A percentile compares a stretch with the other conserved stretches of the same genome.
These are phyloP conservation scores for Apiospora aurea DNA, from an alignment of 2,329 filamentous ascomycete species.

Conservation along the genomic window DNA sequence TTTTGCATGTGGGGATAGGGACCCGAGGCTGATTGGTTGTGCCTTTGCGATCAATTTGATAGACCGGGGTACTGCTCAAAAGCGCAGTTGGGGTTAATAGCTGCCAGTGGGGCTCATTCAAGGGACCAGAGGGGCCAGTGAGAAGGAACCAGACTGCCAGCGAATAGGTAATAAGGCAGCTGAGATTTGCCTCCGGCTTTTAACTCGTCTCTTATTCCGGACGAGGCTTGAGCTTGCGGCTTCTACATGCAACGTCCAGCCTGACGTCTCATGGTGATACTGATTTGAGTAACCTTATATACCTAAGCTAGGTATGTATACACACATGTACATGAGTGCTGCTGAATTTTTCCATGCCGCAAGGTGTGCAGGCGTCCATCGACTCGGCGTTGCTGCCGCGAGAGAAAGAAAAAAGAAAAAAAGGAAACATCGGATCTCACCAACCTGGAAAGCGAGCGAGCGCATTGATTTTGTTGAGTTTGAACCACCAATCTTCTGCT, in stretches of 20 bases:
- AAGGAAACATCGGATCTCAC: too few relatives aligned
- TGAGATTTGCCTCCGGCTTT: background rate
- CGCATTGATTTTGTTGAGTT: conserved; percentile 19
- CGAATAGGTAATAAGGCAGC: background rate
- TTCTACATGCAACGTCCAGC: background rate
- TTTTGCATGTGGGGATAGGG: background rate
- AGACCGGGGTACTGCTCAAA: conserved; percentile 2
- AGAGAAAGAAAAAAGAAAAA: background rate
- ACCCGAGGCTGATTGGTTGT: background rate
- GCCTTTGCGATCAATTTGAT: background rate
- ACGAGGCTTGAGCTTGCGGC: background rate
- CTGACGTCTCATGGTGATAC: background rate
- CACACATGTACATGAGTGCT: background rate
- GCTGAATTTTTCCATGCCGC: background rate
- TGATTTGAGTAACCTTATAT: background rate
- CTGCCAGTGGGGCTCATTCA: background rate
- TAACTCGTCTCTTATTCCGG: background rate
- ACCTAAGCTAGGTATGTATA: background rate
- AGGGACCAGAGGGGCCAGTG: too few relatives aligned
- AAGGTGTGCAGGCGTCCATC: background rate
- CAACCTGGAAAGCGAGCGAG: background rate
- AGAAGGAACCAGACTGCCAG: background rate
- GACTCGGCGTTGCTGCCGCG: background rate
- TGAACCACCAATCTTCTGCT: background rate
- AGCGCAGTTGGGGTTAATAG: conserved; percentile 1